Percentiles rank a stretch among this genome's conserved stretches.
Conservation (phyloP, 2,329 filamentous ascomycete genomes). For the Xylaria sp. region DNA sequence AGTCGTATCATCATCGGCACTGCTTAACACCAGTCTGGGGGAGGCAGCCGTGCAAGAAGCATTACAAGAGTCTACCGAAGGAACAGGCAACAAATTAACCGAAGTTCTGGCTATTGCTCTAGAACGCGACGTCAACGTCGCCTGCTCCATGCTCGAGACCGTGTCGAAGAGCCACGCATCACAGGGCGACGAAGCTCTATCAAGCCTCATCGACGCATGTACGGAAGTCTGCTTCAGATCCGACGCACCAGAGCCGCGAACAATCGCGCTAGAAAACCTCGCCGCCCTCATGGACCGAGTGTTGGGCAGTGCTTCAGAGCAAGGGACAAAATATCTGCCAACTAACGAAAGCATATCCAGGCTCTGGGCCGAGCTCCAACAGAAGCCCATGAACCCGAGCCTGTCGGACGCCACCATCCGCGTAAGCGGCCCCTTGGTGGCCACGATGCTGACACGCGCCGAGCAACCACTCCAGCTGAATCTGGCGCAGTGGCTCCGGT, state of each 20-base stretch:
- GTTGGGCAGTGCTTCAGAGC: slow-evolving; percentile 30
- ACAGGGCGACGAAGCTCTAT: slow-evolving; percentile 29
- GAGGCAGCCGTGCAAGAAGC: slow-evolving; percentile 40
- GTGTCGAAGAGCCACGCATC: slow-evolving; percentile 34
- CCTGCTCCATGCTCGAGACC: slow-evolving; percentile 45
- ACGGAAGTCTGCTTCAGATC: slow-evolving; percentile 44
- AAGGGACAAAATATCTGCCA: slow-evolving; percentile 36
- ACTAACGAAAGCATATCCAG: slow-evolving; percentile 38
- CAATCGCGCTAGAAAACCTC: slow-evolving; percentile 51
- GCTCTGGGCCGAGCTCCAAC: slow-evolving; percentile 46
- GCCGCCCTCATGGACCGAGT: slow-evolving; percentile 48
- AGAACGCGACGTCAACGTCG: slow-evolving; percentile 44
- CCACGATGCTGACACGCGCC: slow-evolving; percentile 33
- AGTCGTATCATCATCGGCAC: slow-evolving; percentile 17
- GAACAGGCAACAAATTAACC: slow-evolving; percentile 27
- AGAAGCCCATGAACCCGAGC: slow-evolving; percentile 48
- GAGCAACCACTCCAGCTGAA: slow-evolving; percentile 11
- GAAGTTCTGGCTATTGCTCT: slow-evolving; percentile 42
- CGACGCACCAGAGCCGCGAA: slow-evolving; percentile 48
- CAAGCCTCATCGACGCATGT: slow-evolving; percentile 47
- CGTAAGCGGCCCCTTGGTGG: slow-evolving; percentile 49
- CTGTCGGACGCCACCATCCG: slow-evolving; percentile 54
- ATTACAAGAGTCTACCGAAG: slow-evolving; percentile 11
- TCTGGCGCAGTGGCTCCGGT: slow-evolving; percentile 30
- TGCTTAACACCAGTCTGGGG: slow-evolving; percentile 29